Conservation (phyloP, 768 basidiomycete species). For the Phaeotremella fagi region DNA sequence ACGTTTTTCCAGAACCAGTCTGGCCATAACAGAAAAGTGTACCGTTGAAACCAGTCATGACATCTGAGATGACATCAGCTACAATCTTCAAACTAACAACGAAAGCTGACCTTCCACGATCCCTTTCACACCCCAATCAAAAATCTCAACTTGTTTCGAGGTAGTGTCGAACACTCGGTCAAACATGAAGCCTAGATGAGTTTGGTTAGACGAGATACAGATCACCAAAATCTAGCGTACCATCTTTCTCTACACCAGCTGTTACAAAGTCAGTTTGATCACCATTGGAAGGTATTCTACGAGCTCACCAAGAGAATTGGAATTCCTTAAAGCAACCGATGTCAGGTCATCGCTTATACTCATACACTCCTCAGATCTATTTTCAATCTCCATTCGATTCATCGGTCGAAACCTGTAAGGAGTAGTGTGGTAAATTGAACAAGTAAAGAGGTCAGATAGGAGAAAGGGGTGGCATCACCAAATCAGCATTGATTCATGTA, state of each 20-base stretch:
- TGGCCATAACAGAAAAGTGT: conserved; percentile 64
- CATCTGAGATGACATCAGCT: conserved; percentile 58
- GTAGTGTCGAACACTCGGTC: conserved; percentile 93
- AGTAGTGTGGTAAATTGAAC: too few species aligned
- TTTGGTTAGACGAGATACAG: too few species aligned
- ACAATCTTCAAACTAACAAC: neutral
- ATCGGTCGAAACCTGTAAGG: conserved; percentile 79
- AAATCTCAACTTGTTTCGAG: conserved; percentile 87
- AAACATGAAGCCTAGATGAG: conserved; percentile 69
- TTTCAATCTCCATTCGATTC: conserved; percentile 84
- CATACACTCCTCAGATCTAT: conserved; percentile 72
- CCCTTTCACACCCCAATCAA: conserved; percentile 97
- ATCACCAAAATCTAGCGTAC: too few species aligned
- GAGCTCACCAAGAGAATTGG: conserved; percentile 31
- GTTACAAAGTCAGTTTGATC: conserved; percentile 7
- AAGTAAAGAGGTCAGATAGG: neutral
- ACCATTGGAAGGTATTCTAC: conserved; percentile 35
- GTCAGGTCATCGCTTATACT: conserved; percentile 84
- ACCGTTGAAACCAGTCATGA: conserved; percentile 97
- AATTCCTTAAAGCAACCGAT: conserved; percentile 69
- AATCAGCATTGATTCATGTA: neutral
- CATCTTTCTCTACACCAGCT: conserved; percentile 87
- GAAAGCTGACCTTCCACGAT: conserved; percentile 74
- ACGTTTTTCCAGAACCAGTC: conserved; percentile 47
- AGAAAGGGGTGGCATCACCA: neutral